These are phyloP conservation scores for Porphyrellus sp. DNA, from an alignment of 1,284 basidiomycete species.

Conservation along the genomic window DNA sequence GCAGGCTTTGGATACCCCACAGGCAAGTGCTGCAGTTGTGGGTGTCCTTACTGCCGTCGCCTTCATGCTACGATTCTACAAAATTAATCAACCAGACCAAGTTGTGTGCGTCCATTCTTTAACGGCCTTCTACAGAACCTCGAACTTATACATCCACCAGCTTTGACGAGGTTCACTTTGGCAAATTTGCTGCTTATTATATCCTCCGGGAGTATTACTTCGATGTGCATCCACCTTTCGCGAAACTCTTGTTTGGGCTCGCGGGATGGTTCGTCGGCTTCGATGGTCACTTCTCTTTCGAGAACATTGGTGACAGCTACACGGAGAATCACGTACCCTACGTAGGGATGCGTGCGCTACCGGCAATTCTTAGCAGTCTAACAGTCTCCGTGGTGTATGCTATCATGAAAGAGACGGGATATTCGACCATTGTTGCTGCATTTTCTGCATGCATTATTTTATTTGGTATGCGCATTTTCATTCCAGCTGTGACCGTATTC, in stretches of 20 bases:
- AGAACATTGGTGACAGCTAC: slow-evolving; percentile 95
- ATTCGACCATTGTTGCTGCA: slow-evolving; percentile 83
- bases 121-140: neutral
- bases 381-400: slow-evolving; percentile 90
- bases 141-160: slow-evolving; percentile 39
- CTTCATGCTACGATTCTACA: slow-evolving; percentile 84
- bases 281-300: slow-evolving; percentile 91
- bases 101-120: slow-evolving; percentile 73
- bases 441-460: slow-evolving; percentile 85
- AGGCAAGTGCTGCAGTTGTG: slow-evolving; percentile 57
- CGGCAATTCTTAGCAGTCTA: slow-evolving; percentile 86
- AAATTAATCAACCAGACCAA: slow-evolving; percentile 90
- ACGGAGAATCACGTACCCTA: slow-evolving; percentile 86
- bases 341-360: slow-evolving; percentile 88
- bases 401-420: slow-evolving; percentile 98
- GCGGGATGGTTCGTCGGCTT: slow-evolving; percentile 97
- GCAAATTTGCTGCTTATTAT: slow-evolving; percentile 92
- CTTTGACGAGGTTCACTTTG: slow-evolving; percentile 97
- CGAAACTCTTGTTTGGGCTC: slow-evolving; percentile 89
- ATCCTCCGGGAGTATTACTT: slow-evolving; percentile 94
- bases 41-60: slow-evolving; percentile 68
- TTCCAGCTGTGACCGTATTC: neutral
- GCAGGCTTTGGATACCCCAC: slow-evolving; percentile 55
- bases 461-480: slow-evolving; percentile 62
- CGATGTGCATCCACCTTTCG: slow-evolving; percentile 97